phyloP scores from a whole-genome alignment of 495 filamentous ascomycete species.

The Hypoxylon trugodes region DNA sequence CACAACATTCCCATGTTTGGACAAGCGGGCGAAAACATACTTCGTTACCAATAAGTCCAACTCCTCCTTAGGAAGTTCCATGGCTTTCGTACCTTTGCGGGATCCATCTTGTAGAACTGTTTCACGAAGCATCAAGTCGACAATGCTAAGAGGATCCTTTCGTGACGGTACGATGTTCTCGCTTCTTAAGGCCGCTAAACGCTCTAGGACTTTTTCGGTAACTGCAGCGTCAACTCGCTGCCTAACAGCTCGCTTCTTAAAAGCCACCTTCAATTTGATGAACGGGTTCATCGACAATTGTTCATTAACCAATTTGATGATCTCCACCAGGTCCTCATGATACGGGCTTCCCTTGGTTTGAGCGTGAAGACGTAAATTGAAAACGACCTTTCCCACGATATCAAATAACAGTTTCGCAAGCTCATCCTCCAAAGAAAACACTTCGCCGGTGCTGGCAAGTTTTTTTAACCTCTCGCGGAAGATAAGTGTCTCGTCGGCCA shows the following conservation, averaged over 20 bases:
- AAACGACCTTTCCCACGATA: constrained; percentile 30
- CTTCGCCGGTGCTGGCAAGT: constrained; percentile 1
- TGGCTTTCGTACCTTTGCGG: neutral
- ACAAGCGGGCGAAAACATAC: neutral
- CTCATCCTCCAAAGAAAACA: constrained; percentile 12
- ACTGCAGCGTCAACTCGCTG: neutral
- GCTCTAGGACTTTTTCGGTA: neutral
- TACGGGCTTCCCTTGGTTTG: constrained; percentile 5
- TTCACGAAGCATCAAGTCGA: constrained; percentile 36
- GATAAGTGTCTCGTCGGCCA: constrained; percentile 26
- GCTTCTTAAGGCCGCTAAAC: constrained; percentile 8
- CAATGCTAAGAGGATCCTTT: constrained; percentile 25
- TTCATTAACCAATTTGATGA: neutral
- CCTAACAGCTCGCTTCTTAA: neutral
- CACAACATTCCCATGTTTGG: neutral
- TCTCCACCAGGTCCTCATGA: neutral
- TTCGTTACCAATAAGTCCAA: neutral
- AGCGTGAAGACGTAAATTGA: constrained; percentile 14
- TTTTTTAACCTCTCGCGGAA: constrained; percentile 20
- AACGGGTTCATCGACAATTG: neutral
- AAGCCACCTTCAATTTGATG: neutral
- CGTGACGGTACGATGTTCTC: constrained; percentile 26
- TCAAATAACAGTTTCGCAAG: constrained; percentile 21
- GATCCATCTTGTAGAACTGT: constrained; percentile 8
- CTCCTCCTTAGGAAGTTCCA: neutral